Conservation (phyloP, 23 red algal species). For the Pyropia haitanensis region DNA sequence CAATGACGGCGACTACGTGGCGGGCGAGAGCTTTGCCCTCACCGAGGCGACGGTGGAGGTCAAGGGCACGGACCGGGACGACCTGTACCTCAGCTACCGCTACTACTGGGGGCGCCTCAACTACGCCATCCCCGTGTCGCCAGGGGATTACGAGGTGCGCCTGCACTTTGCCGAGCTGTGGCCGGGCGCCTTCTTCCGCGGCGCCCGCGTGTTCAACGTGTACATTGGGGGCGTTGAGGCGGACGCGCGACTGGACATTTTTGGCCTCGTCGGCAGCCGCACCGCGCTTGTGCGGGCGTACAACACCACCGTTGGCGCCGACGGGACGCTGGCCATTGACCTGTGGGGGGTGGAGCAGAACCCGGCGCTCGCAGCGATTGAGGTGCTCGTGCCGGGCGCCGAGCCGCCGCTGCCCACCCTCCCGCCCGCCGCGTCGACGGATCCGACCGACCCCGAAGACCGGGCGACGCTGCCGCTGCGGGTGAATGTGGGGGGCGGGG, state of each 20-base stretch:
- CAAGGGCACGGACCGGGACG: too few relatives aligned
- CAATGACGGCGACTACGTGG: too few relatives aligned
- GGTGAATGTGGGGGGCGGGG: too few relatives aligned
- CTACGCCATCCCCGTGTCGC: not conserved
- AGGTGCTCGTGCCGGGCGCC: conserved; percentile 4
- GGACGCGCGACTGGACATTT: conserved; percentile 19
- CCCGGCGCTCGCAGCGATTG: conserved; percentile 28
- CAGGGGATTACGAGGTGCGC: not conserved
- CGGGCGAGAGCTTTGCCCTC: too few relatives aligned
- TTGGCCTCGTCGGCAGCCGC: conserved; percentile 12
- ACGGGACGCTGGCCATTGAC: conserved; percentile 32
- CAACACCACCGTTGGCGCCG: conserved; percentile 1
- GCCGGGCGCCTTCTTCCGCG: not conserved
- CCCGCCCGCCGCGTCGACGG: too few relatives aligned
- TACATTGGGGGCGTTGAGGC: conserved; percentile 29
- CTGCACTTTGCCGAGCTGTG: conserved; percentile 2
- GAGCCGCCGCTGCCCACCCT: too few relatives aligned
- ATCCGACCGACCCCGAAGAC: too few relatives aligned
- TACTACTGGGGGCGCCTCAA: too few relatives aligned
- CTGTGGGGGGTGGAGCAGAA: conserved; percentile 32
- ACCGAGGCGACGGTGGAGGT: too few relatives aligned
- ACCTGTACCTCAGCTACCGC: too few relatives aligned
- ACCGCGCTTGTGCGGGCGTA: conserved; percentile 25
- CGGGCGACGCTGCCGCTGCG: too few relatives aligned
- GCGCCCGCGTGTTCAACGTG: conserved; percentile 7